phyloP scores from a whole-genome alignment of 148 eudicot species.

The Rhododendron simsii region DNA sequence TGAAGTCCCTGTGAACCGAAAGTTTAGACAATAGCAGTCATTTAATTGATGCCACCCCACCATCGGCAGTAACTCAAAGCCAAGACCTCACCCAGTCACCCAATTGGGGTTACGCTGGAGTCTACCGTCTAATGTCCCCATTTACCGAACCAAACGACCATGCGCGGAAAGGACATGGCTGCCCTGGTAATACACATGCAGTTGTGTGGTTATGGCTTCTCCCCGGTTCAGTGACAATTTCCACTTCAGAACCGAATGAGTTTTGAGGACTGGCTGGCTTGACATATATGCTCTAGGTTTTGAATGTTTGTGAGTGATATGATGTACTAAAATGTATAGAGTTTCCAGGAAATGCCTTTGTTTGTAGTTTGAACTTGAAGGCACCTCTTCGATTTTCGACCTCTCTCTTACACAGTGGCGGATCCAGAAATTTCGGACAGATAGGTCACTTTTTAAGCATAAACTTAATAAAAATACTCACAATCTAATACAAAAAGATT shows the following conservation, averaged over 20 bases:
- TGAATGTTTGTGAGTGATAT: background rate
- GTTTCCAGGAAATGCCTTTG: background rate
- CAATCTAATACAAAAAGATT: no score
- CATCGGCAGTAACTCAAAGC: background rate
- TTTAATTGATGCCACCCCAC: background rate
- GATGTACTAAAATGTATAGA: background rate
- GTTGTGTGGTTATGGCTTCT: no score
- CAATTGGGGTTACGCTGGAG: no score
- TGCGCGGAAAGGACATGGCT: background rate
- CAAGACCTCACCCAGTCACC: no score
- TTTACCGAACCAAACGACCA: background rate
- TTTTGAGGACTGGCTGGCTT: background rate
- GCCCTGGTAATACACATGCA: background rate
- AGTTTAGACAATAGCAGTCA: background rate
- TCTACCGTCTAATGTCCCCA: no score
- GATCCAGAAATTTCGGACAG: no score
- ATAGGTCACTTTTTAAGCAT: no score
- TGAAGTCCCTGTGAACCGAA: background rate
- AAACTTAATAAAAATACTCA: no score
- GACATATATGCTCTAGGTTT: conserved; percentile 3
- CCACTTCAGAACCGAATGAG: background rate
- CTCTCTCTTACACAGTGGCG: background rate
- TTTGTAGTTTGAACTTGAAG: background rate
- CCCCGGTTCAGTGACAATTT: background rate
- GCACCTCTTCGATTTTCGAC: background rate